Conservation (phyloP, 2,329 filamentous ascomycete species). For the Botrytis cinerea region DNA sequence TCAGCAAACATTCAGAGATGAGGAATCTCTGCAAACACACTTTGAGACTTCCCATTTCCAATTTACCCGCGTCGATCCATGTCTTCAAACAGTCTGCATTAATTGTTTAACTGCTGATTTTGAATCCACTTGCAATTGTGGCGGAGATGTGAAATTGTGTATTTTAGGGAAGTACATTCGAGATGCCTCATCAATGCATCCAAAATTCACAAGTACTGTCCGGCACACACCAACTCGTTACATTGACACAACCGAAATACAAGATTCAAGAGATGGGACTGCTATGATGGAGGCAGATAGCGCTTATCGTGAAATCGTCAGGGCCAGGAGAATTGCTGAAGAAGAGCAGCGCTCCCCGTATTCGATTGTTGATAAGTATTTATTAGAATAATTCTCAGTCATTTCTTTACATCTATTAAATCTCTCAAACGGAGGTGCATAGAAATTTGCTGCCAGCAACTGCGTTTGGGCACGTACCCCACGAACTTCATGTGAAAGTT, state of each 20-base stretch:
- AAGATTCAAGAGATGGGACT: neutral
- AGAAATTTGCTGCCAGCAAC: neutral
- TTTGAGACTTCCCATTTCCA: neutral
- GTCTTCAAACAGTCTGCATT: neutral
- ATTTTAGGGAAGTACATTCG: neutral
- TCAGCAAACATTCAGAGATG: neutral
- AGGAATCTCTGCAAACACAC: neutral
- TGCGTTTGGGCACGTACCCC: neutral
- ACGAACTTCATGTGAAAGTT: neutral
- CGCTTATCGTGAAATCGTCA: neutral
- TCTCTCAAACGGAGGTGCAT: neutral
- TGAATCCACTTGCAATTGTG: neutral
- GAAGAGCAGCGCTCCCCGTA: neutral
- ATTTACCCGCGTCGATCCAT: neutral
- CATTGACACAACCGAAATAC: neutral
- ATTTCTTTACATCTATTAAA: neutral
- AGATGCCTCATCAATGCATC: neutral
- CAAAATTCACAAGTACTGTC: neutral
- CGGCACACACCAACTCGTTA: neutral
- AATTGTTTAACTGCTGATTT: neutral
- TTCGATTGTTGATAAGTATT: neutral
- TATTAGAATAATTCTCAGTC: neutral
- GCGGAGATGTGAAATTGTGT: neutral
- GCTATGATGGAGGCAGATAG: neutral
- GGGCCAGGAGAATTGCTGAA: neutral